Evolutionary conservation across 2,329 filamentous ascomycete genomes (phyloP), one percentile per base, ranked within the genome.

Genomic region (Fusarium albosuccineum): DNA sequence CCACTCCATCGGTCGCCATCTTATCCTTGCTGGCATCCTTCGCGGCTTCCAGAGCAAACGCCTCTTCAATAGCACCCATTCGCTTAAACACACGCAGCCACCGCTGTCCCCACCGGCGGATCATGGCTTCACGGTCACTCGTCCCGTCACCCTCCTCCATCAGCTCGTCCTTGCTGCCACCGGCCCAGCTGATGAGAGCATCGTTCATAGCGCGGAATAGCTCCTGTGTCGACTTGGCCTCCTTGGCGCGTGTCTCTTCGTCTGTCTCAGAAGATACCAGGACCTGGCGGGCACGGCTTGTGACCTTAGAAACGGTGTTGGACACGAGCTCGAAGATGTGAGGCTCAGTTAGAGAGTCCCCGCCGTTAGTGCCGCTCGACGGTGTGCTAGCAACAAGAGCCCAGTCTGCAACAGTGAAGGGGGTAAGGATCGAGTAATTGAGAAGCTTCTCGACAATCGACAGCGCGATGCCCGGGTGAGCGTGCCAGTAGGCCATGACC

Each of bases 371-470:
- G 40, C 81, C 81, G 42, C 76, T 76, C n/a, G 79, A 83, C 64
- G 93, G 79, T 16, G 78, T 77, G 48, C 72, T 75, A n/a, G 75
- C 89, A 33, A 89, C 84, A 11, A 99, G 85, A 1, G 93, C 93
- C 96, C 96, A 99, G 74, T 97, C 90, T 48, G 97, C 87, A 29
- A 99, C 94, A 14, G 90, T 91, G 59, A 89, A 83, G 0, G 96
- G 96, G 9, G 91, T 94, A 36, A 99, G 85, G 72, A 99, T 97
- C 13, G 92, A 94, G 82, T 97, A 99, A 81, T 98, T 99, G 71
- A 99, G 90, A 6, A 99, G 87, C 80, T 98, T 98, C 83, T 98
- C 95, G 60, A 98, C 87, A 72, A 99, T 97, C 71, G 92, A 92
- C 70, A 98, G 88, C 4, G 94, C 96, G 42, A 97, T 91, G 62